Evolutionary conservation across 352 stramenopile genomes (phyloP).

Genomic region (Phytopythium delawarense): DNA sequence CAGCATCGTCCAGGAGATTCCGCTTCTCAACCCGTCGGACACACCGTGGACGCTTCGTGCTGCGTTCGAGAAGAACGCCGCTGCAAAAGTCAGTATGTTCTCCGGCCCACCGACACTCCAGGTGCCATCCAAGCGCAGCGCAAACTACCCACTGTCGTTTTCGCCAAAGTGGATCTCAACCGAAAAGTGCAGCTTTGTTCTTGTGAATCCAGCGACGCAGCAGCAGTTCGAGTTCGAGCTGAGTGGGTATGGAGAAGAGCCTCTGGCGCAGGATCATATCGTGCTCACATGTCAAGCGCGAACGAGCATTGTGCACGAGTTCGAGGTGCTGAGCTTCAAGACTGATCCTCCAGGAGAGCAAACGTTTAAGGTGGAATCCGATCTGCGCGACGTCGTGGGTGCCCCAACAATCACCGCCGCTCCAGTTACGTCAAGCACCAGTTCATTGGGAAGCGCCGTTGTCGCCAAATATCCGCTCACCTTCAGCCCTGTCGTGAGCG

Average conservation of each 20-base stretch:
- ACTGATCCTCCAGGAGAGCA: constrained; percentile 33
- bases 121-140: constrained; percentile 67
- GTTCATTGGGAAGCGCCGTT: constrained; percentile 6
- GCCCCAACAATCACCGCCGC: constrained; percentile 45
- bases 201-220: constrained; percentile 79
- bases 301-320: constrained; percentile 74
- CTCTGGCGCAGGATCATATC: constrained; percentile 88
- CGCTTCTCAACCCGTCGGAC: constrained; percentile 85
- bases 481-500: constrained; percentile 86
- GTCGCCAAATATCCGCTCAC: constrained; percentile 73
- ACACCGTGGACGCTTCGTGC: constrained; percentile 80
- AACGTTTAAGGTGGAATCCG: constrained; percentile 87
- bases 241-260: constrained; percentile 81
- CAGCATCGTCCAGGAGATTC: constrained; percentile 89
- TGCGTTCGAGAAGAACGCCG: constrained; percentile 28
- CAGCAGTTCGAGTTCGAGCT: constrained; percentile 91
- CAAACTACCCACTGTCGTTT: constrained; percentile 81
- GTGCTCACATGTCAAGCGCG: constrained; percentile 83
- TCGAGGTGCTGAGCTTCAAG: constrained; percentile 66
- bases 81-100: constrained; percentile 43
- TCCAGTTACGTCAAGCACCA: background rate
- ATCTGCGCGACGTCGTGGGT: constrained; percentile 88
- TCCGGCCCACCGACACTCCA: constrained; percentile 56
- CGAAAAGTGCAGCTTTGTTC: constrained; percentile 65
- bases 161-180: constrained; percentile 70